Evolutionary conservation across 2,329 filamentous ascomycete species (phyloP).

Genomic region (Talaromyces sp.): DNA sequence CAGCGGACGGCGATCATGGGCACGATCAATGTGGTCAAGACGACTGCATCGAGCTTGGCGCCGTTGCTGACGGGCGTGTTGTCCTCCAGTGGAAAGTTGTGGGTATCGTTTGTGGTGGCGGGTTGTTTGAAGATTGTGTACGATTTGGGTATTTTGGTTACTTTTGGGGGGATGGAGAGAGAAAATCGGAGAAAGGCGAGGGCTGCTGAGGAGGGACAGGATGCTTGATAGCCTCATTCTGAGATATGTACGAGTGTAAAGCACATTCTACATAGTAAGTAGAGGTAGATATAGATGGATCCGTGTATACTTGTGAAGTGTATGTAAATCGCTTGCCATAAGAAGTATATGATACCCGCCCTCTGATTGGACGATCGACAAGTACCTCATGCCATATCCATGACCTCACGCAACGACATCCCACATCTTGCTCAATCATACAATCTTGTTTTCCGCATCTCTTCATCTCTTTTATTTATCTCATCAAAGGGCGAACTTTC

Average conservation of each 20-base stretch:
- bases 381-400: not conserved
- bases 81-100: constrained; percentile 54
- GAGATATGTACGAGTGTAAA: too few species aligned
- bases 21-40: constrained; percentile 66
- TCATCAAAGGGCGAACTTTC: not conserved
- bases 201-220: not conserved
- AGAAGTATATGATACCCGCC: not conserved
- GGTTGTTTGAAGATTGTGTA: constrained; percentile 60
- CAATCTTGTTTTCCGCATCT: not conserved
- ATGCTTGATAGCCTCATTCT: not conserved
- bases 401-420: not conserved
- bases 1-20: constrained; percentile 72
- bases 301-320: not conserved
- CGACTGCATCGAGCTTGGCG: constrained; percentile 58
- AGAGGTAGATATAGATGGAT: too few species aligned
- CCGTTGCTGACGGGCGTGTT: constrained; percentile 63
- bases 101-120: constrained; percentile 61
- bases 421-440: not conserved
- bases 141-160: constrained; percentile 55
- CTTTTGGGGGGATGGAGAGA: constrained; percentile 41
- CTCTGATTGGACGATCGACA: not conserved
- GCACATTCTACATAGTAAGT: too few species aligned
- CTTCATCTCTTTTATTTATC: not conserved
- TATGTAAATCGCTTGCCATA: not conserved
- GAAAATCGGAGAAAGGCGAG: constrained; percentile 8